These are phyloP conservation scores for Tuber aestivum DNA, from an alignment of 495 filamentous ascomycete genomes.

Conservation along the genomic window DNA sequence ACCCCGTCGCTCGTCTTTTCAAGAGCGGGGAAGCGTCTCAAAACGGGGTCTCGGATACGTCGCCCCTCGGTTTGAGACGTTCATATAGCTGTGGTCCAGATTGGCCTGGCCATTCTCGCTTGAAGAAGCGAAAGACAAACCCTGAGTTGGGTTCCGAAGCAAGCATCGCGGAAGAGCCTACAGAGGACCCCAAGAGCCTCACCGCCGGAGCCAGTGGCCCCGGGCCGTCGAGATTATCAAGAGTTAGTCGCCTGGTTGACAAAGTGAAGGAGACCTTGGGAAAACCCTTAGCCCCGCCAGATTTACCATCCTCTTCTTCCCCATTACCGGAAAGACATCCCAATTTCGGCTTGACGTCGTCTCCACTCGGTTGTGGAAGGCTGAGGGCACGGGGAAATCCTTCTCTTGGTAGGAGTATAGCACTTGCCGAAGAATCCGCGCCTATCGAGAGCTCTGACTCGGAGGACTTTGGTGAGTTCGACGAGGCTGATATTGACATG, in stretches of 20 bases:
- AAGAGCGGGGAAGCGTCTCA: conserved; percentile 13
- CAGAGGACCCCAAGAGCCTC: conserved; percentile 41
- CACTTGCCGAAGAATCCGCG: conserved; percentile 20
- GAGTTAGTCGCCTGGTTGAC: conserved; percentile 59
- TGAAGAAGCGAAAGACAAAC: conserved; percentile 51
- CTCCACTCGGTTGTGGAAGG: conserved; percentile 46
- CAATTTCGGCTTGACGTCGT: conserved; percentile 45
- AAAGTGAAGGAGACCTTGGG: conserved; percentile 59
- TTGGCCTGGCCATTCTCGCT: conserved; percentile 51
- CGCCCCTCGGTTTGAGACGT: conserved; percentile 36
- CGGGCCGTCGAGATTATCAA: conserved; percentile 51
- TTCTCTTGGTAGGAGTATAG: conserved; percentile 17
- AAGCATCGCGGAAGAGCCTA: conserved; percentile 44
- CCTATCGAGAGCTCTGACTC: conserved; percentile 40
- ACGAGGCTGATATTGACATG: conserved; percentile 55
- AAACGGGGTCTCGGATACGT: conserved; percentile 15
- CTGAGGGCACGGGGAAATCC: conserved; percentile 14
- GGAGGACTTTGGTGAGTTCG: conserved; percentile 48
- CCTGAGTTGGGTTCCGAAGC: conserved; percentile 49
- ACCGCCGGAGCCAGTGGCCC: conserved; percentile 33
- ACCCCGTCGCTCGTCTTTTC: conserved; percentile 40
- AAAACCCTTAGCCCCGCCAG: conserved; percentile 42
- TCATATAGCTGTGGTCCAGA: conserved; percentile 43
- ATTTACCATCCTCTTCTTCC: conserved; percentile 52
- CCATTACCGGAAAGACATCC: conserved; percentile 49